Conservation (phyloP, 805 yeast genomes). For the Sungouiella blattae region DNA sequence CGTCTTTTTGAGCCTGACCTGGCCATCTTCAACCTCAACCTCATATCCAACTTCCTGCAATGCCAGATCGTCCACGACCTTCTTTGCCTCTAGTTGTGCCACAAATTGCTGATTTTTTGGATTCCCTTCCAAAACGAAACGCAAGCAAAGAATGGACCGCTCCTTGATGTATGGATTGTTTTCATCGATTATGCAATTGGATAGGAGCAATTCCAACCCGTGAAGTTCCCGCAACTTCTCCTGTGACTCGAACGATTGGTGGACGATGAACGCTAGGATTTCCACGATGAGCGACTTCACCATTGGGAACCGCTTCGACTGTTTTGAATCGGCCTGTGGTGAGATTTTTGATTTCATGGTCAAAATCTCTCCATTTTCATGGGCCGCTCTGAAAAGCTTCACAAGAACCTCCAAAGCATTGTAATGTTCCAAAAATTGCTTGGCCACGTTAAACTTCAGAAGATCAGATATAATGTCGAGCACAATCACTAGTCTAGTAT, state of each 20-base stretch:
- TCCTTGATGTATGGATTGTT: conserved; percentile 89
- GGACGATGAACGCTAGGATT: conserved; percentile 55
- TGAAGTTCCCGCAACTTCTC: conserved; percentile 62
- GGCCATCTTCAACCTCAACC: conserved; percentile 68
- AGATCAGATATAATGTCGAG: conserved; percentile 44
- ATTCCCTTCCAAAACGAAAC: conserved; percentile 64
- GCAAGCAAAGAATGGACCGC: conserved; percentile 73
- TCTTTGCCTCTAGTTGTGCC: conserved; percentile 70
- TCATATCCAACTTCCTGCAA: conserved; percentile 70
- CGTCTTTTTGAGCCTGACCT: conserved; percentile 49
- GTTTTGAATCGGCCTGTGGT: conserved; percentile 1
- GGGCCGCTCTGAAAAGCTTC: conserved; percentile 36
- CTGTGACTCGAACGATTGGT: conserved; percentile 54
- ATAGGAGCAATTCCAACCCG: conserved; percentile 68
- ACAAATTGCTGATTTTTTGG: conserved; percentile 72
- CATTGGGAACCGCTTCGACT: conserved; percentile 47
- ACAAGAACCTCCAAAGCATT: conserved; percentile 33
- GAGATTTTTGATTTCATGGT: conserved; percentile 2
- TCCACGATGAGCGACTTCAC: conserved; percentile 67
- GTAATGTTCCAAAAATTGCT: conserved; percentile 40
- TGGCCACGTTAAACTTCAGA: conserved; percentile 37
- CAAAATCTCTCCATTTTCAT: conserved; percentile 28
- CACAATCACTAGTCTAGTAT: conserved; percentile 18
- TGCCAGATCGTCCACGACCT: conserved; percentile 56
- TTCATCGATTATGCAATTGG: conserved; percentile 81